These are phyloP conservation scores for Pythium biforme DNA, from an alignment of 352 stramenopile genomes.

Conservation along the genomic window DNA sequence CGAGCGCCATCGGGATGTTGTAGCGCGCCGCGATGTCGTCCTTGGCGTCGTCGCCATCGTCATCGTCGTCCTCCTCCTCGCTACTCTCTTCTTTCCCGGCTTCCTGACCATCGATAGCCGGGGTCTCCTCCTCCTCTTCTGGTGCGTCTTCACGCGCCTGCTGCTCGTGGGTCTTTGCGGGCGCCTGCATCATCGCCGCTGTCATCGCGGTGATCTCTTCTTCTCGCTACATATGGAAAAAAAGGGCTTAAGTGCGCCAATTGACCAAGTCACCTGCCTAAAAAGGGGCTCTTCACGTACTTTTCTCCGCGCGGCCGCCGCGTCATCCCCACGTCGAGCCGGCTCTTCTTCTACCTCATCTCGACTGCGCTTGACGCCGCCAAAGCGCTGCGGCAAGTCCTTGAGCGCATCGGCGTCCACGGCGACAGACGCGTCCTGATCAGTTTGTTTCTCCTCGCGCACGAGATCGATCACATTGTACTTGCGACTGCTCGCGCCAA, in stretches of 20 bases:
- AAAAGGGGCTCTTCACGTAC: conserved; percentile 20
- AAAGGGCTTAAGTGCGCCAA: too few species aligned
- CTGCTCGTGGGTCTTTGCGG: conserved; percentile 11
- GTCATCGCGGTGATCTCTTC: conserved; percentile 72
- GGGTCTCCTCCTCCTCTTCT: not conserved
- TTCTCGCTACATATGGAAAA: conserved; percentile 34
- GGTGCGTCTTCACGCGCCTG: not conserved
- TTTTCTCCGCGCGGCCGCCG: conserved; percentile 35
- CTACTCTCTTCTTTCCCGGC: conserved; percentile 15
- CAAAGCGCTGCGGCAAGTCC: conserved; percentile 56
- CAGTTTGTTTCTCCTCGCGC: not conserved
- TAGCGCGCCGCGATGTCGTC: conserved; percentile 68
- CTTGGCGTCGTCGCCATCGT: conserved; percentile 35
- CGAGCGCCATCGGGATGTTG: conserved; percentile 65
- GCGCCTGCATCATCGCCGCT: conserved; percentile 62
- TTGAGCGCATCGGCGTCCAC: conserved; percentile 22
- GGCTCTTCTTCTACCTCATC: not conserved
- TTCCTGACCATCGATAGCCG: not conserved
- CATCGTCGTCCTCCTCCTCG: conserved; percentile 25
- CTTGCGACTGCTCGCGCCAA: conserved; percentile 60
- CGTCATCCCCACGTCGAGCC: not conserved
- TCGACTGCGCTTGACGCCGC: conserved; percentile 25
- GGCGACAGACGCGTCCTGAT: not conserved
- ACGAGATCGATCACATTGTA: conserved; percentile 47
- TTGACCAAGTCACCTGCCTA: not conserved